Evolutionary conservation across 1,284 basidiomycete species (phyloP).

Genomic region (Irpex rosettiformis): DNA sequence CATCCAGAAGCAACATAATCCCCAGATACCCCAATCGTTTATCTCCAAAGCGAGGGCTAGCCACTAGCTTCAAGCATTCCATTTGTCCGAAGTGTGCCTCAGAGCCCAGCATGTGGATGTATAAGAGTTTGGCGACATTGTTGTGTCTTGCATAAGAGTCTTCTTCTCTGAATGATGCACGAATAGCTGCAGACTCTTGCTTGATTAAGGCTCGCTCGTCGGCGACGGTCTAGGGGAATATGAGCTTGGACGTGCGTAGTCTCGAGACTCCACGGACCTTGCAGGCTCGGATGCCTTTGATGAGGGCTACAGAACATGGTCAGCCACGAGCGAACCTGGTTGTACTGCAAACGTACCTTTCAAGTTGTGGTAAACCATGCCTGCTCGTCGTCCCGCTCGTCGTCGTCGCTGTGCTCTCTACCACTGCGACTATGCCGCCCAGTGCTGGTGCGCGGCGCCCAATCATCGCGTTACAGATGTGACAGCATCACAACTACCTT

Average conservation of each 20-base stretch:
- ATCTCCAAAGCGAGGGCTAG: slow-evolving; percentile 96
- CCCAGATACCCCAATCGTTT: slow-evolving; percentile 97
- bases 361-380: slow-evolving; percentile 87
- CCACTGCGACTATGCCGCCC: not conserved
- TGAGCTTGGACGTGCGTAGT: slow-evolving; percentile 20
- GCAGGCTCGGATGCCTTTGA: slow-evolving; percentile 92
- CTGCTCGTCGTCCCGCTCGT: slow-evolving; percentile 10
- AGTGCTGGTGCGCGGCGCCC: not conserved
- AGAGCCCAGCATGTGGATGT: slow-evolving; percentile 99
- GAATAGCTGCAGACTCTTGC: slow-evolving; percentile 97
- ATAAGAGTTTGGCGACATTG: slow-evolving; percentile 97
- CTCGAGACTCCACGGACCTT: slow-evolving; percentile 53
- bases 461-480: slow-evolving; percentile 1
- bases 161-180: slow-evolving; percentile 97
- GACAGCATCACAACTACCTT: not conserved
- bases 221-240: slow-evolving; percentile 80
- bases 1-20: slow-evolving; percentile 96
- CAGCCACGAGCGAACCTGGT: not conserved
- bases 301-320: slow-evolving; percentile 60
- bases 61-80: slow-evolving; percentile 98
- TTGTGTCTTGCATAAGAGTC: slow-evolving; percentile 92
- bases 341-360: slow-evolving; percentile 57
- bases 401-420: slow-evolving; percentile 4
- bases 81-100: slow-evolving; percentile 99
- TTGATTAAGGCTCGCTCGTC: slow-evolving; percentile 98